Evolutionary conservation across 108 stramenopile species (phyloP), one percentile per base, ranked within the genome.

Genomic region (Hondaea fermentalgiana): DNA sequence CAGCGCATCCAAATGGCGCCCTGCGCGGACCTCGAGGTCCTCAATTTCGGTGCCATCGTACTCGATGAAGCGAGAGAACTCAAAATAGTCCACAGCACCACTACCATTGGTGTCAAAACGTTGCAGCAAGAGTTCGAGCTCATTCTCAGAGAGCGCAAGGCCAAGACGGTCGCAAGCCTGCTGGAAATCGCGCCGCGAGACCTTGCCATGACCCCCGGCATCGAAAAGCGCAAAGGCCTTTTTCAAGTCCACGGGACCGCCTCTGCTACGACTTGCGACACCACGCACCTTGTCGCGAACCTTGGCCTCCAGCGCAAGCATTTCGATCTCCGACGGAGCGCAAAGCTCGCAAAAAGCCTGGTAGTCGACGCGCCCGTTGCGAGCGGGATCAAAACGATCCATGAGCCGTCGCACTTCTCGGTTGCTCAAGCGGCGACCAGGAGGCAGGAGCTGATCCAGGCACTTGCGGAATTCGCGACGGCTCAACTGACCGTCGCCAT

Each of bases 131-230:
- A 83, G 76, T 3, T 83, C 76, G 19, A 83, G 51, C 51, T 83
- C 76, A 35, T 83, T 45, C 45, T 83, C 76, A 6, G 76, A 83
- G 25, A 83, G 51, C 51, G 76, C 45, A 6, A 83, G 51, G 6
- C 76, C 76, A 53, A 83, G 76, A 45, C 76, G 76, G 51, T 83
- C 76, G 28, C 76, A 83, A 8, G 76, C 76, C 51, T 83, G 76
- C 51, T 83, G 45, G 49, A 83, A 83, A 8, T 83, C 76, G 19
- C 76, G 45, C 0, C 76, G 76, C 76, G 76, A 83, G 51, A 83
- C 28, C 6, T 35, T 8, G 49, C 76, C 76, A 23, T 83, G 19
- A 6, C 49, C 76, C 17, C 51, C 28, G n/a, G 51, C 49, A 3
- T 83, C 76, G 28, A 83, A 83, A 3, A 83, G 51, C 51, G 19